These are phyloP conservation scores for Striga asiatica DNA, from an alignment of 257 asterid species.

Conservation along the genomic window DNA sequence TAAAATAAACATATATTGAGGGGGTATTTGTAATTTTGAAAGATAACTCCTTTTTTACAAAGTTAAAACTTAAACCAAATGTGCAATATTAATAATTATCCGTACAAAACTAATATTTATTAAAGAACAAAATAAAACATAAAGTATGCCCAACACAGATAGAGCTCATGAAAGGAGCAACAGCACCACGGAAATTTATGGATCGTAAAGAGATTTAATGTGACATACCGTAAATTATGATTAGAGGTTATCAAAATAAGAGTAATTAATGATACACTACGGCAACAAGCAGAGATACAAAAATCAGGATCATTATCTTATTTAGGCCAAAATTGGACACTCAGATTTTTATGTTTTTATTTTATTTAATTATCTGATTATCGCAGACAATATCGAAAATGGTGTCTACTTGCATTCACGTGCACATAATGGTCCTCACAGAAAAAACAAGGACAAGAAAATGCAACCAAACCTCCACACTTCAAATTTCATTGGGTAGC, in stretches of 20 bases:
- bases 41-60: neutral
- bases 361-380: too few species aligned
- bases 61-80: neutral
- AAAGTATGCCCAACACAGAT: neutral
- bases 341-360: neutral
- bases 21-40: neutral
- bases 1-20: neutral
- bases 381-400: neutral
- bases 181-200: too few species aligned
- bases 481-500: neutral
- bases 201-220: neutral
- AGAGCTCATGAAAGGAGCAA: neutral
- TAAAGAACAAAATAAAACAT: neutral
- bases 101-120: neutral
- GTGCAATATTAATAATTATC: neutral
- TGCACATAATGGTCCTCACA: neutral
- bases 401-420: neutral
- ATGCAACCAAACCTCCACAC: neutral
- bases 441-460: neutral
- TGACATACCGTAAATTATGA: neutral
- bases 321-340: neutral
- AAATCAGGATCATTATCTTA: conserved; percentile 3
- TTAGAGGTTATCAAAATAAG: neutral
- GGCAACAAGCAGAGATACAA: neutral
- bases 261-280: neutral